A percentile compares a stretch with the other conserved stretches of the same genome.
Conservation (phyloP, 1,139 yeast species). For the Yamadazyma triangularis region DNA sequence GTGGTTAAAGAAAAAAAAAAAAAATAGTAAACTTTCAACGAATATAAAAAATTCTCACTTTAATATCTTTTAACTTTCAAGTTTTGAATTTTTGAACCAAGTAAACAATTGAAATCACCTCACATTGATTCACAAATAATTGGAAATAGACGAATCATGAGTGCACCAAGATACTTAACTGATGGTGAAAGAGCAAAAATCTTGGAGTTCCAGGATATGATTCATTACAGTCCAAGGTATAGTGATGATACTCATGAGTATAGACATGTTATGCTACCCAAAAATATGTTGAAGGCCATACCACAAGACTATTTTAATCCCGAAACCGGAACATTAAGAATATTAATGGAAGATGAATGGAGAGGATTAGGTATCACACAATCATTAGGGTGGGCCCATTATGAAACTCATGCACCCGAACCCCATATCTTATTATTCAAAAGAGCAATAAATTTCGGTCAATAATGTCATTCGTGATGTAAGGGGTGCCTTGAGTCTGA, state of each 20-base stretch:
- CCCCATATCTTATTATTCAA: slow-evolving; percentile 94
- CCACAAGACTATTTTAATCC: slow-evolving; percentile 96
- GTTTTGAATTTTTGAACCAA: no score
- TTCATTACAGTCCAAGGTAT: slow-evolving; percentile 90
- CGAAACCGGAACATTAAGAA: slow-evolving; percentile 90
- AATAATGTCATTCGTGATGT: no score
- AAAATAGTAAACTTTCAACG: no score
- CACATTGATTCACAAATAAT: no score
- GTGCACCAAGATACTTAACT: slow-evolving; percentile 63
- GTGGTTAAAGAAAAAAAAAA: no score
- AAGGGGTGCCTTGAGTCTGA: no score
- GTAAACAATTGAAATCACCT: no score
- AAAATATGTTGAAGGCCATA: slow-evolving; percentile 88
- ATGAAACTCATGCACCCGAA: slow-evolving; percentile 97
- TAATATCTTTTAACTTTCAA: no score
- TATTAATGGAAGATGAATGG: slow-evolving; percentile 95
- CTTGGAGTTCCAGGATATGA: slow-evolving; percentile 87
- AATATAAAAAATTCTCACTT: no score
- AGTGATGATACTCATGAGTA: slow-evolving; percentile 84
- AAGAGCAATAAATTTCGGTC: slow-evolving; percentile 45
- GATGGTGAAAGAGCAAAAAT: slow-evolving; percentile 83
- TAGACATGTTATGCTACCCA: slow-evolving; percentile 95
- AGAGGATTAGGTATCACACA: slow-evolving; percentile 97
- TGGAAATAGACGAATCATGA: no score
- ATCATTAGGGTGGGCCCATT: slow-evolving; percentile 96